Conservation (phyloP, 192 early-diverging fungal species). For the Podila epicladia region DNA sequence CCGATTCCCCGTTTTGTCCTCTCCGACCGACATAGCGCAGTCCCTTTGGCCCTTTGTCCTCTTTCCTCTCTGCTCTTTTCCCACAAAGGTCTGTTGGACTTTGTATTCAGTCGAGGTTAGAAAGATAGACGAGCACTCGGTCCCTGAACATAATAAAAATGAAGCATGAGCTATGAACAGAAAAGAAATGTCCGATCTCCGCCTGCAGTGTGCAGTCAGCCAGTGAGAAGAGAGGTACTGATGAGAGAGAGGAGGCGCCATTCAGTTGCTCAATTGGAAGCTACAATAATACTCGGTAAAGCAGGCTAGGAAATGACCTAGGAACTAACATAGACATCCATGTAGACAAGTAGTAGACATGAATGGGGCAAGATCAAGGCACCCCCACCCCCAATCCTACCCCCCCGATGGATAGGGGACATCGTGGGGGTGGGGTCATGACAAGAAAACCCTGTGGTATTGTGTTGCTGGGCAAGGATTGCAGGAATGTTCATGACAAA, state of each 20-base stretch:
- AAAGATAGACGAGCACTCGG: neutral
- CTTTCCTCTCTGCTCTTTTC: neutral
- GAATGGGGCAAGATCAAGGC: too few relatives aligned
- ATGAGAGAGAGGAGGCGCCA: neutral
- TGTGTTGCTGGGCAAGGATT: too few relatives aligned
- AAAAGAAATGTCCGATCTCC: neutral
- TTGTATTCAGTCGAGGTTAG: neutral
- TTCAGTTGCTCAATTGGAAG: neutral
- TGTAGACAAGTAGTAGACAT: too few relatives aligned
- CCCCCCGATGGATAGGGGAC: too few relatives aligned
- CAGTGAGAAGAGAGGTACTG: neutral
- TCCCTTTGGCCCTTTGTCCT: constrained; percentile 10
- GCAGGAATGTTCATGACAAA: too few relatives aligned
- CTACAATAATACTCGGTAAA: neutral
- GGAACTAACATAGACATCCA: neutral
- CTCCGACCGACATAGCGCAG: neutral
- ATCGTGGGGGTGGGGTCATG: too few relatives aligned
- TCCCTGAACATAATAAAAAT: neutral
- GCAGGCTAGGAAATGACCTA: neutral
- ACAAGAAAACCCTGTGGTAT: too few relatives aligned
- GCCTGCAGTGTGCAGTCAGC: neutral
- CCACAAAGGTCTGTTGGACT: too few relatives aligned
- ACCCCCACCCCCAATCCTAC: too few relatives aligned
- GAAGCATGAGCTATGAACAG: neutral
- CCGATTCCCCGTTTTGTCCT: constrained; percentile 6